These are phyloP conservation scores for Sugiyamaella marilandica DNA, from an alignment of 805 yeast genomes.

Conservation along the genomic window DNA sequence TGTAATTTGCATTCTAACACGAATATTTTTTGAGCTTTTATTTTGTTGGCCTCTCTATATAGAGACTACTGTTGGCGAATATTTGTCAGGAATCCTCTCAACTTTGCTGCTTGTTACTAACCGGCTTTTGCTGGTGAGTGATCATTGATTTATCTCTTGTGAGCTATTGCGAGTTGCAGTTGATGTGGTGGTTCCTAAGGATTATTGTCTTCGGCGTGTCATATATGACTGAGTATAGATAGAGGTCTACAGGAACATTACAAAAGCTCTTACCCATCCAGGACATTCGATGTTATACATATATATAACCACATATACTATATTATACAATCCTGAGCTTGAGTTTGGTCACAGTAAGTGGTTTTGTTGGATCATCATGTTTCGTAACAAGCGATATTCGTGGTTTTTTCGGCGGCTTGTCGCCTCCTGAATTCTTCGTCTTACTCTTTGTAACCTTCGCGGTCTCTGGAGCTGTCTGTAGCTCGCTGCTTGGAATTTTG, in stretches of 20 bases:
- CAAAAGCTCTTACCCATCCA: too few species aligned
- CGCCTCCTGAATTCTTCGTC: not conserved
- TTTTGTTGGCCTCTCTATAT: too few species aligned
- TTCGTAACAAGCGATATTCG: constrained; percentile 3
- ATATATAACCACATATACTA: not conserved
- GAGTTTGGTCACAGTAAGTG: not conserved
- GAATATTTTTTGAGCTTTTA: not conserved
- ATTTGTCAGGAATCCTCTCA: too few species aligned
- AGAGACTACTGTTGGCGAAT: too few species aligned
- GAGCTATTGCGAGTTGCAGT: too few species aligned
- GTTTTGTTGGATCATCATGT: not conserved
- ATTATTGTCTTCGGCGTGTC: too few species aligned
- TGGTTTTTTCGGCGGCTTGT: constrained; percentile 1
- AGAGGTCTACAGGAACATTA: too few species aligned
- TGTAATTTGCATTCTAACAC: not conserved
- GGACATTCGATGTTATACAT: not conserved
- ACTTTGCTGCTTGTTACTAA: too few species aligned
- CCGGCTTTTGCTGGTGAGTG: too few species aligned
- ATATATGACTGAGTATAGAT: too few species aligned
- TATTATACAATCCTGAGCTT: constrained; percentile 5
- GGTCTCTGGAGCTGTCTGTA: not conserved
- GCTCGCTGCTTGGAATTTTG: not conserved
- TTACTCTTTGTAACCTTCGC: not conserved
- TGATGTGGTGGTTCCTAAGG: too few species aligned
- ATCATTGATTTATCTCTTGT: too few species aligned